Base-by-base conservation (phyloP, 208 protist species). In the Trypanosoma rangeli region DNA sequence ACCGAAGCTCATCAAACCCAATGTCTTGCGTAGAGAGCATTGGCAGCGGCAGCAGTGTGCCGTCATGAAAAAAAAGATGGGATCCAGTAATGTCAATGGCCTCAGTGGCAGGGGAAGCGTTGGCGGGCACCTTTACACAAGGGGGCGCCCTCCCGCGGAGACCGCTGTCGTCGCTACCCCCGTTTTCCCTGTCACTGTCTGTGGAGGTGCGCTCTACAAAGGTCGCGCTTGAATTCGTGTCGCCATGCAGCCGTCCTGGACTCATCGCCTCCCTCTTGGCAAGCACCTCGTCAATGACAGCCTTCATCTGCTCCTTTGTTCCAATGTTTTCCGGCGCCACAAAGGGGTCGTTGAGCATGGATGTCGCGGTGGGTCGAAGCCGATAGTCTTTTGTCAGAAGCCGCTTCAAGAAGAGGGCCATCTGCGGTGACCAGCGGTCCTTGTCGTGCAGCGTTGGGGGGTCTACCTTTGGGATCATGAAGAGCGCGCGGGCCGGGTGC, bases 381-480 rank as follows among this genome's bases (percentile, higher is more conserved):
- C 90, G 79, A 53, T 89, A 85, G 60, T 96, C 85, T 62, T 94
- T 92, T 18, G 74, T 89, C 20, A 96, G 80, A 20, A 93, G 76
- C 1, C 92, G 82, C 57, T 86, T 84, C 24, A 96, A 61, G 62
- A 96, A 96, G 31, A 78, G 37, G 69, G 85, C 78, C 92, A 96
- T 96, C 70, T 88, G 83, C 22, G 89, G 87, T n/a, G 92, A 96
- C 86, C 88, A 96, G 18, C 71, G 72, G 39, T 96, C 89, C 73
- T 89, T 91, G n/a, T 81, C 68, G 26, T 87, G 81, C 65, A 96
- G 67, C 13, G 87, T 87, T 15, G 91, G 91, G 9, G 91, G 87
- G 46, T 87, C 83, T 56, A 84, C 78, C 60, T 85, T 85, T 8
- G 91, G 85, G 62, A 96, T 94, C 53, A 83, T 69, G 46, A 89